Conservation (phyloP, 352 stramenopile species). For the Phytopythium oedochilum region DNA sequence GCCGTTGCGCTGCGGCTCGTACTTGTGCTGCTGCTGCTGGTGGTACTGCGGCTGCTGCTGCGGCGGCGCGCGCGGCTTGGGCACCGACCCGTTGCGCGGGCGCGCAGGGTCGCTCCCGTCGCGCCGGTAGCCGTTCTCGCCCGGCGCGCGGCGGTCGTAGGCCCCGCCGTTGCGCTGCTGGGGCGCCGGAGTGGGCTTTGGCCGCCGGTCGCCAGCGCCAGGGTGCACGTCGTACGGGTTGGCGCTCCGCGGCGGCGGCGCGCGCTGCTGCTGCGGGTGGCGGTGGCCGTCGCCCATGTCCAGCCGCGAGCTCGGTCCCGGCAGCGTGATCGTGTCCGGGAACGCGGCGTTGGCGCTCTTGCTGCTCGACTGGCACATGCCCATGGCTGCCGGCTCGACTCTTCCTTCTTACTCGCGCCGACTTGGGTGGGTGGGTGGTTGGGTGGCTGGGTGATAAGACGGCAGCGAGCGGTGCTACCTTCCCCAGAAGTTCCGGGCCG, state of each 20-base stretch:
- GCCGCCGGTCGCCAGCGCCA: constrained; percentile 1
- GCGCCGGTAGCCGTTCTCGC: constrained; percentile 6
- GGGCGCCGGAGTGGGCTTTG: not conserved
- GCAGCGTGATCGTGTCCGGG: constrained; percentile 32
- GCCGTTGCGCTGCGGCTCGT: constrained; percentile 4
- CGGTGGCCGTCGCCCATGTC: constrained; percentile 6
- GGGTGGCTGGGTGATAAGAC: no score
- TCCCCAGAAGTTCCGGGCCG: no score
- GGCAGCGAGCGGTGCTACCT: not conserved
- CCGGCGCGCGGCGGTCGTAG: constrained; percentile 11
- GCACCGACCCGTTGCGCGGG: constrained; percentile 11
- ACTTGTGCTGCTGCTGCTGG: not conserved
- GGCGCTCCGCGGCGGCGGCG: not conserved
- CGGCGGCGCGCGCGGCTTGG: constrained; percentile 4
- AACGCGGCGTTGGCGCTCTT: constrained; percentile 23
- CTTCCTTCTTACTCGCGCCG: not conserved
- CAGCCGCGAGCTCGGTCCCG: constrained; percentile 17
- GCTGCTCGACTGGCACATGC: constrained; percentile 7
- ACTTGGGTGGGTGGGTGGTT: no score
- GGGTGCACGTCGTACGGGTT: constrained; percentile 27
- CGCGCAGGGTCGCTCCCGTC: constrained; percentile 10
- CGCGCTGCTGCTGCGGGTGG: constrained; percentile 2
- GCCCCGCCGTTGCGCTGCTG: not conserved
- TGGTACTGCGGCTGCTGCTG: constrained; percentile 9
- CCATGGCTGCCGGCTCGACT: not conserved